Percentiles rank a stretch among this genome's conserved stretches.
phyloP scores from a whole-genome alignment of 345 rosid species.

The Streptanthus diversifolius region DNA sequence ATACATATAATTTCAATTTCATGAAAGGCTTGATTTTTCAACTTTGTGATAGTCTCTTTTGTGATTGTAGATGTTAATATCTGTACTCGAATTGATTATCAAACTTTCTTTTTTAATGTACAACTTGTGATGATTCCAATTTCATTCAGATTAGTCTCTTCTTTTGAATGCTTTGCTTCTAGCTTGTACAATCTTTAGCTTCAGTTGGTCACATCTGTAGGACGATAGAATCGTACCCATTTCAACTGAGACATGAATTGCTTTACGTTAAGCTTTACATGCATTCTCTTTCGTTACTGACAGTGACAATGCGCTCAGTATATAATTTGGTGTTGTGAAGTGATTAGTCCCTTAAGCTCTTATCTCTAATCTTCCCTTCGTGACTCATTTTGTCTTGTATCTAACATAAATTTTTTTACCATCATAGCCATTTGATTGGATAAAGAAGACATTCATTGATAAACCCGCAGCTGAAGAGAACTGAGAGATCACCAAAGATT shows the following conservation, averaged over 20 bases:
- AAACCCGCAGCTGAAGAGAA: conserved; percentile 47
- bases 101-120: background rate
- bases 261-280: background rate
- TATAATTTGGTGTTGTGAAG: conserved; percentile 1
- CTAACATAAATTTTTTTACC: background rate
- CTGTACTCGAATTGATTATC: background rate
- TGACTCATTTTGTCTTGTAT: background rate
- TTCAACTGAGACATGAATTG: background rate
- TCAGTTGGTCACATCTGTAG: background rate
- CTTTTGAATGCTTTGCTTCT: background rate
- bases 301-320: background rate
- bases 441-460: conserved; percentile 81
- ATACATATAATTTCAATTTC: too few relatives aligned
- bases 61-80: background rate
- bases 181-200: background rate
- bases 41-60: background rate
- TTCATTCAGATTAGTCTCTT: background rate
- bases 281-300: background rate
- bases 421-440: conserved; percentile 84
- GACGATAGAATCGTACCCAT: background rate
- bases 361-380: background rate
- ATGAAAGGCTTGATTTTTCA: background rate
- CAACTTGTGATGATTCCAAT: background rate
- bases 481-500: conserved; percentile 17
- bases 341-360: background rate